A percentile compares a stretch with the other conserved stretches of the same genome.
Evolutionary conservation across 1,284 basidiomycete genomes (phyloP).

Genomic region (Earliella scabrosa): DNA sequence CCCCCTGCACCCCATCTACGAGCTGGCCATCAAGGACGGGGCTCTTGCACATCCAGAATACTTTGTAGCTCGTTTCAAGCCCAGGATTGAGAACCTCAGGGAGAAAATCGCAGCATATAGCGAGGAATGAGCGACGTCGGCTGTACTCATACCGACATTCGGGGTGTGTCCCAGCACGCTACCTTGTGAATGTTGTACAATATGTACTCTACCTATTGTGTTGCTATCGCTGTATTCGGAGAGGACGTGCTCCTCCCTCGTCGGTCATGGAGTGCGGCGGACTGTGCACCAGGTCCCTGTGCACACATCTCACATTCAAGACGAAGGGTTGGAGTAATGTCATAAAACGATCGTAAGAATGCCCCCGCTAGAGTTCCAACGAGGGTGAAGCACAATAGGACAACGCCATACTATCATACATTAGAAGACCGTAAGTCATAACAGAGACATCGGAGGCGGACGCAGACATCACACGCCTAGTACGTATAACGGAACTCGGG

Average conservation of each 20-base stretch:
- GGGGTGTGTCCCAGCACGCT: too few species aligned
- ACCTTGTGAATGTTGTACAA: too few species aligned
- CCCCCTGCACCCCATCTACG: constrained; percentile 54
- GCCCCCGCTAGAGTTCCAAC: neutral
- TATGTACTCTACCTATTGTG: too few species aligned
- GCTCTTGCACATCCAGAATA: constrained; percentile 60
- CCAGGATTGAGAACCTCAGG: constrained; percentile 17
- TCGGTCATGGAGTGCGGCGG: too few species aligned
- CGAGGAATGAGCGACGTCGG: constrained; percentile 8
- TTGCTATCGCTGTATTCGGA: too few species aligned
- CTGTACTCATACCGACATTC: too few species aligned
- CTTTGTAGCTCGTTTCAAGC: constrained; percentile 52
- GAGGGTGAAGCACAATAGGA: neutral
- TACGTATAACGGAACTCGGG: constrained; percentile 43
- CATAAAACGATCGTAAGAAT: neutral
- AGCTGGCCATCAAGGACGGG: constrained; percentile 57
- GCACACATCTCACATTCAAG: too few species aligned
- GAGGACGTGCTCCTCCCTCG: too few species aligned
- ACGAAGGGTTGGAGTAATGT: too few species aligned
- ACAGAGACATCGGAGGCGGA: neutral
- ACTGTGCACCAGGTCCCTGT: too few species aligned
- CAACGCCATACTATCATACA: neutral
- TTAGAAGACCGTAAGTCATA: neutral
- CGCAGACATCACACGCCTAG: neutral
- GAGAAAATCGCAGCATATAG: constrained; percentile 12